Evolutionary conservation across 306 rosid genomes (phyloP), one percentile per base, ranked within the genome.

Genomic region (Datisca glomerata): DNA sequence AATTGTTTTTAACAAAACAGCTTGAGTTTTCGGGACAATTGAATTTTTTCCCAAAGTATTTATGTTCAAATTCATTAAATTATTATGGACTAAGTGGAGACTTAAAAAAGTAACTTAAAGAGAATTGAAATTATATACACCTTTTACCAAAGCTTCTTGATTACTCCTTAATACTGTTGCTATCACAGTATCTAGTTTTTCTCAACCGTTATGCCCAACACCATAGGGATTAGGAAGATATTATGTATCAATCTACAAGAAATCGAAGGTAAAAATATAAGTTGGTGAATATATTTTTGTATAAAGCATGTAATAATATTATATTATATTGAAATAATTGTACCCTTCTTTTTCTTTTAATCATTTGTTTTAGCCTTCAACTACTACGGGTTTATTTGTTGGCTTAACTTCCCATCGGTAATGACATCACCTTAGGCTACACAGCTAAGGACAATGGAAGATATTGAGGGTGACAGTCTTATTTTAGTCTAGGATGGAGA

Each of bases 141-240:
- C 33, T 1, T 31, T 1, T 31, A 31, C 35, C 35, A 31, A 31
- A 29, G 24, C 59, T 39, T 71, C 51, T 13, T 23, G 31, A 15
- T 45, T 20, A 45, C 61, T 47, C 42, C 53, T 57, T 21, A 42
- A 17, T 40, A 16, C 20, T 14, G 18, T 36, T 12, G 15, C 43
- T 16, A 33, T 8, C 21, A 9, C 16, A 24, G 22, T 18, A 18
- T 23, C 43, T 21, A 38, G n/a, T n/a, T 65, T 65, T 72, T 72
- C 79, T 64, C 57, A 72, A 72, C 79, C 60, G 66, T 57, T 61
- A 53, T 58, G 64, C 28, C 74, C 62, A 72, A 50, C 56, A 47
- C 29, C 10, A 24, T 36, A 18, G 42, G 4, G 49, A 47, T 18
- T 31, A 41, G 29, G 33, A 47, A 24, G 14, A 8, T 10, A 21